phyloP scores from a whole-genome alignment of 495 filamentous ascomycete genomes.

The Xylaria acuta region DNA sequence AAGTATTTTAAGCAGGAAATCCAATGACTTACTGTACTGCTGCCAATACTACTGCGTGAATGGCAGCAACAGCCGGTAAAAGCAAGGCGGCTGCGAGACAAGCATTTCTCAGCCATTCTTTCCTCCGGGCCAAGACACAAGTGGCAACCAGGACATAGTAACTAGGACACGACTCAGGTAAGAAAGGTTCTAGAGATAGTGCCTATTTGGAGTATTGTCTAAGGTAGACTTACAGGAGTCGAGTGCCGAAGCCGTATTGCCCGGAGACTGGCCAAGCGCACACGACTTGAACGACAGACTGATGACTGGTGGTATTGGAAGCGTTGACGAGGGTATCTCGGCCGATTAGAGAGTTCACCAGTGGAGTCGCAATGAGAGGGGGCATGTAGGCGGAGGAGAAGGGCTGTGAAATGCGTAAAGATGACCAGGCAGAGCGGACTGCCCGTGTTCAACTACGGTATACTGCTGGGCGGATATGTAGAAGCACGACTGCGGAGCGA shows the following conservation, averaged over 20 bases:
- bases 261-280: constrained; percentile 68
- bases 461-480: neutral
- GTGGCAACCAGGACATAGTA: constrained; percentile 66
- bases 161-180: constrained; percentile 37
- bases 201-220: neutral
- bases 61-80: constrained; percentile 64
- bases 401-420: neutral
- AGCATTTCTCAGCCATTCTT: constrained; percentile 63
- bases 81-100: constrained; percentile 67
- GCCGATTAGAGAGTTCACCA: constrained; percentile 41
- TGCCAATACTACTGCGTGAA: constrained; percentile 65
- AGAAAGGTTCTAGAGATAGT: neutral
- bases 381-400: constrained; percentile 44
- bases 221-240: constrained; percentile 56
- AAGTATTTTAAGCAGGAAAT: neutral
- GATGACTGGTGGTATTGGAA: constrained; percentile 35
- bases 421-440: neutral
- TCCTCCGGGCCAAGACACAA: constrained; percentile 62
- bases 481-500: constrained; percentile 18
- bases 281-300: constrained; percentile 52
- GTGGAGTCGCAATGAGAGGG: constrained; percentile 41
- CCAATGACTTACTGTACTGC: constrained; percentile 45
- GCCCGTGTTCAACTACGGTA: neutral
- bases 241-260: constrained; percentile 64
- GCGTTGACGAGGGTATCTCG: constrained; percentile 30